A percentile compares a stretch with the other conserved stretches of the same genome.
phyloP scores from a whole-genome alignment of 2,329 filamentous ascomycete genomes.

The Colletotrichum incanum region DNA sequence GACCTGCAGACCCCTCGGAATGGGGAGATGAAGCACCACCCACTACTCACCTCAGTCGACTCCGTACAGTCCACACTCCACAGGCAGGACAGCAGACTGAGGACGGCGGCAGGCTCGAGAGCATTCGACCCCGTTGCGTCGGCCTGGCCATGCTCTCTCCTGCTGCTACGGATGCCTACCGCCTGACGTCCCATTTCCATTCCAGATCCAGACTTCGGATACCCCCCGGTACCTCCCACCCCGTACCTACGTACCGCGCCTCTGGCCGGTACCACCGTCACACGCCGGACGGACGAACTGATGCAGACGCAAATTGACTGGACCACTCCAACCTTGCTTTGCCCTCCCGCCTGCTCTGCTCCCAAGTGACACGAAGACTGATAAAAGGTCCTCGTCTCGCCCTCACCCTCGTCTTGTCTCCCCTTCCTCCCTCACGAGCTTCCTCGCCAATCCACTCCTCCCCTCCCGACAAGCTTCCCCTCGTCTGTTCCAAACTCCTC shows the following conservation, averaged over 20 bases:
- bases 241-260: background rate
- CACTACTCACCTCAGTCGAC: background rate
- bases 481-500: conserved; percentile 24
- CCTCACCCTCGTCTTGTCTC: background rate
- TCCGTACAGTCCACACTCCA: background rate
- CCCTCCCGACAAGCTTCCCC: conserved; percentile 28
- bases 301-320: conserved; percentile 38
- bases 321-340: conserved; percentile 8
- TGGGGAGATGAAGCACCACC: conserved; percentile 41
- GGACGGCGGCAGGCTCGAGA: background rate
- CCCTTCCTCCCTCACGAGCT: conserved; percentile 34
- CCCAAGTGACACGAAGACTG: conserved; percentile 26
- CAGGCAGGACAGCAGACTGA: background rate
- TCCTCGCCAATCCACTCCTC: conserved; percentile 11
- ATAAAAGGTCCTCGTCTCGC: conserved; percentile 41
- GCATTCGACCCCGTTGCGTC: conserved; percentile 4
- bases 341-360: background rate
- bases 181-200: conserved; percentile 31
- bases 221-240: background rate
- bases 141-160: conserved; percentile 10
- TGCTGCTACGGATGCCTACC: background rate
- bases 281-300: conserved; percentile 23
- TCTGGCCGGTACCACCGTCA: conserved; percentile 17
- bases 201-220: conserved; percentile 8
- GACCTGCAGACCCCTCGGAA: conserved; percentile 30